Evolutionary conservation across 352 stramenopile species (phyloP).

Genomic region (Globisporangium barbulae): DNA sequence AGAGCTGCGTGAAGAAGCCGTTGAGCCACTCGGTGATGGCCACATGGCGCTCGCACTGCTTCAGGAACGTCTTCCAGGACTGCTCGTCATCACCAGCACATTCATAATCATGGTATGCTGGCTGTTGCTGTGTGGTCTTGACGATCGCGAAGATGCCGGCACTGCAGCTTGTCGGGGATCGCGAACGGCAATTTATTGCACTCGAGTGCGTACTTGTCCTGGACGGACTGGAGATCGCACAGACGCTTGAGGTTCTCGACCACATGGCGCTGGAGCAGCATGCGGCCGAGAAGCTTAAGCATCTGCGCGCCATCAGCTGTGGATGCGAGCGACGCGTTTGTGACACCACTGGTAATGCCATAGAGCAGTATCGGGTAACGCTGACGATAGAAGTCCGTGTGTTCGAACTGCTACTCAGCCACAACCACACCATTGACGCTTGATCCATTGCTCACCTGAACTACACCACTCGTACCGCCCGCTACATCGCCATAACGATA

Average conservation of each 20-base stretch:
- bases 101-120: not conserved
- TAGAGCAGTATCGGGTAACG: no score
- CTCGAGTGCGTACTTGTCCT: conserved; percentile 35
- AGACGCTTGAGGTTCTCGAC: conserved; percentile 29
- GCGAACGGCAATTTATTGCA: conserved; percentile 27
- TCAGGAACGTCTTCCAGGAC: conserved; percentile 9
- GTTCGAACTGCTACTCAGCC: no score
- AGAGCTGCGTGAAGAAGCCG: conserved; percentile 33
- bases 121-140: not conserved
- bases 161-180: conserved; percentile 5
- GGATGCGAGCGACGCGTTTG: no score
- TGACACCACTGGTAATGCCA: no score
- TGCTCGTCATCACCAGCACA: conserved; percentile 7
- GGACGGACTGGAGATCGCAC: conserved; percentile 25
- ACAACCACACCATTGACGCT: no score
- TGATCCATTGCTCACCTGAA: no score
- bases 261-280: no score
- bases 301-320: no score
- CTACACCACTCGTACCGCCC: no score
- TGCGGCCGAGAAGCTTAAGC: no score
- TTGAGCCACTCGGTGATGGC: conserved; percentile 44
- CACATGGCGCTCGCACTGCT: conserved; percentile 19
- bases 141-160: not conserved
- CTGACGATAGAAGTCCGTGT: no score
- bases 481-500: no score